Percentiles rank a stretch among this genome's conserved stretches.
Conservation (phyloP, 129 eudicot genomes). For the Escallonia rubra region DNA sequence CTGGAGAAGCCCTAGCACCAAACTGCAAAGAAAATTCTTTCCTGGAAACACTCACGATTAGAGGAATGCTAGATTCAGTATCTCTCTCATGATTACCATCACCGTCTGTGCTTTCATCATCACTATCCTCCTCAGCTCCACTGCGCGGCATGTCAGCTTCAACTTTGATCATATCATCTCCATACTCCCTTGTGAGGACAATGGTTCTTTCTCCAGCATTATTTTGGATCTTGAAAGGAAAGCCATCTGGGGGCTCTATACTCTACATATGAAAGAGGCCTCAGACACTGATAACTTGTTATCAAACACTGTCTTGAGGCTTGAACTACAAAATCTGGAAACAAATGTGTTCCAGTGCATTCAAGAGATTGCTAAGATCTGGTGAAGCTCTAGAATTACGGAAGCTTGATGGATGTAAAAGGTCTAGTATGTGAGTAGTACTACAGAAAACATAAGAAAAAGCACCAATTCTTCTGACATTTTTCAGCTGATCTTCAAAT, state of each 20-base stretch:
- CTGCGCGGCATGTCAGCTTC: conserved; percentile 23
- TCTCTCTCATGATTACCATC: background rate
- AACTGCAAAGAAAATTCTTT: conserved; percentile 10
- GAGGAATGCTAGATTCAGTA: conserved; percentile 1
- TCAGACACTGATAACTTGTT: background rate
- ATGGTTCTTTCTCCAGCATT: conserved; percentile 7
- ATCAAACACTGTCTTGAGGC: too few relatives aligned
- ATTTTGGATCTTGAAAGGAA: conserved; percentile 26
- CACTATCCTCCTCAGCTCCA: conserved; percentile 6
- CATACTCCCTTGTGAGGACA: conserved; percentile 14
- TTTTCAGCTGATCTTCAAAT: too few relatives aligned
- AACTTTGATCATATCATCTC: conserved; percentile 18
- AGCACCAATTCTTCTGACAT: too few relatives aligned
- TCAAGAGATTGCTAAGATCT: too few relatives aligned
- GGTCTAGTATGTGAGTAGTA: too few relatives aligned
- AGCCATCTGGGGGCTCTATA: conserved; percentile 12
- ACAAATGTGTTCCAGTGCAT: too few relatives aligned
- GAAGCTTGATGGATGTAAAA: too few relatives aligned
- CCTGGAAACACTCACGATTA: conserved; percentile 7
- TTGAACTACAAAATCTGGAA: too few relatives aligned
- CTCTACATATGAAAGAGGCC: conserved; percentile 5
- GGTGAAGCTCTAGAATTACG: too few relatives aligned
- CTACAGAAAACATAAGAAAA: too few relatives aligned
- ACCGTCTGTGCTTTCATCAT: conserved; percentile 7
- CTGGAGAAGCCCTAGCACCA: conserved; percentile 10